Evolutionary conservation across 352 stramenopile genomes (phyloP).

Genomic region (Globisporangium paroecandrum): DNA sequence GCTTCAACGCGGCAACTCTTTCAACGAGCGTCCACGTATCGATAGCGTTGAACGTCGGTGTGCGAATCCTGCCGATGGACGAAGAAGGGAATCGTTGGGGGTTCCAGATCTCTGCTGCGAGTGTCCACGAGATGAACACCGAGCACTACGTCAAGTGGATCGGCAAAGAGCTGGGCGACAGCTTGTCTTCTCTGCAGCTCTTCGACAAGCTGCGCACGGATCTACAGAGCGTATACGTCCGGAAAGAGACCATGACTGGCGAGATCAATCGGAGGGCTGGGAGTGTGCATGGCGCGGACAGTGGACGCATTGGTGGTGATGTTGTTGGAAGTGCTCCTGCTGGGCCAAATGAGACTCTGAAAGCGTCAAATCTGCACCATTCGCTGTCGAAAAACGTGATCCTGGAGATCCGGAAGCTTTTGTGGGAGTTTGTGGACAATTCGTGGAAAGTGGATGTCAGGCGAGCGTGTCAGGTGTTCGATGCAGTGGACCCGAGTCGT

Average conservation of each 20-base stretch:
- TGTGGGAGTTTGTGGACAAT: conserved; percentile 51
- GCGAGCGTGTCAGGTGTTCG: conserved; percentile 27
- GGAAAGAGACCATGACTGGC: conserved; percentile 40
- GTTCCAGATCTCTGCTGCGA: conserved; percentile 44
- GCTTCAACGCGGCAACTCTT: conserved; percentile 31
- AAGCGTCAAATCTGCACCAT: not conserved
- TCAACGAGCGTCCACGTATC: conserved; percentile 24
- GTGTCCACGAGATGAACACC: conserved; percentile 41
- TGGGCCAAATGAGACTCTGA: conserved; percentile 1
- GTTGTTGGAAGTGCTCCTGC: not conserved
- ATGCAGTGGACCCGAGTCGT: conserved; percentile 22
- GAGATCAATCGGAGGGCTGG: conserved; percentile 22
- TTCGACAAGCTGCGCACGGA: conserved; percentile 59
- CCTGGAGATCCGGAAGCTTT: conserved; percentile 37
- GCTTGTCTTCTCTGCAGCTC: conserved; percentile 6
- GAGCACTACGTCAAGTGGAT: conserved; percentile 66
- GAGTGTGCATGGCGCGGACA: not conserved
- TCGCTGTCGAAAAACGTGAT: conserved; percentile 22
- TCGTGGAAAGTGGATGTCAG: conserved; percentile 44
- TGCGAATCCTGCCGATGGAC: conserved; percentile 42
- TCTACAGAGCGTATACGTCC: conserved; percentile 51
- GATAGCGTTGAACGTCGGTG: conserved; percentile 28
- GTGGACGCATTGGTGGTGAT: not conserved
- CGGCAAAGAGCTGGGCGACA: conserved; percentile 29
- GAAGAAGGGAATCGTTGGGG: conserved; percentile 54